These are phyloP conservation scores for Hyaloscypha bicolor DNA, from an alignment of 495 filamentous ascomycete genomes.

Conservation along the genomic window DNA sequence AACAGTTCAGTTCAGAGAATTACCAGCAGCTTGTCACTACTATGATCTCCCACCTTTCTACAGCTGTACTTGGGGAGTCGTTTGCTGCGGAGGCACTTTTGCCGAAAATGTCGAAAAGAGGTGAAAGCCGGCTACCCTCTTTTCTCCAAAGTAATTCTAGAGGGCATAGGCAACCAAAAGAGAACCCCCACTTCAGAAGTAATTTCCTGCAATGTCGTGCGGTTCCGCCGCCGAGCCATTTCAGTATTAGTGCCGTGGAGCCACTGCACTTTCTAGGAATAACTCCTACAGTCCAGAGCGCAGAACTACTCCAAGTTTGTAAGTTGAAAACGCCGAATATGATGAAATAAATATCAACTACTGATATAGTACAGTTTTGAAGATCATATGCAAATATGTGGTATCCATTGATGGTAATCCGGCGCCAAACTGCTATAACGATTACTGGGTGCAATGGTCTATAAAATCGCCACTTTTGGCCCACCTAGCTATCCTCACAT, in stretches of 20 bases:
- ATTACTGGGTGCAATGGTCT: slow-evolving; percentile 19
- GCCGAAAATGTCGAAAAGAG: background rate
- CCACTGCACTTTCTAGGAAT: slow-evolving; percentile 27
- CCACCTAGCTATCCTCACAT: slow-evolving; percentile 13
- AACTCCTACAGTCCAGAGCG: slow-evolving; percentile 16
- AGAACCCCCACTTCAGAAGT: background rate
- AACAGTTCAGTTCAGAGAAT: slow-evolving; percentile 2
- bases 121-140: background rate
- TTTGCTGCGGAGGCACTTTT: background rate
- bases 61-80: background rate
- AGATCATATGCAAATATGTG: slow-evolving; percentile 25
- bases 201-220: background rate
- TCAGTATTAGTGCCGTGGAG: slow-evolving; percentile 23
- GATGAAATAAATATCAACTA: background rate
- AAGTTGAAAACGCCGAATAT: slow-evolving; percentile 4
- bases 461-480: slow-evolving; percentile 21
- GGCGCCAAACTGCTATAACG: slow-evolving; percentile 27
- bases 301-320: slow-evolving; percentile 22
- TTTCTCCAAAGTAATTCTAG: background rate
- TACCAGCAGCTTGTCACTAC: slow-evolving; percentile 13
- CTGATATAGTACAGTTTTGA: slow-evolving; percentile 14
- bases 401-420: slow-evolving; percentile 26
- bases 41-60: slow-evolving; percentile 8
- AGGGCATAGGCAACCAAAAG: background rate
- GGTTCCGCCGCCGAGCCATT: background rate